These are phyloP conservation scores for Mycena metata DNA, from an alignment of 768 basidiomycete genomes.

Conservation along the genomic window DNA sequence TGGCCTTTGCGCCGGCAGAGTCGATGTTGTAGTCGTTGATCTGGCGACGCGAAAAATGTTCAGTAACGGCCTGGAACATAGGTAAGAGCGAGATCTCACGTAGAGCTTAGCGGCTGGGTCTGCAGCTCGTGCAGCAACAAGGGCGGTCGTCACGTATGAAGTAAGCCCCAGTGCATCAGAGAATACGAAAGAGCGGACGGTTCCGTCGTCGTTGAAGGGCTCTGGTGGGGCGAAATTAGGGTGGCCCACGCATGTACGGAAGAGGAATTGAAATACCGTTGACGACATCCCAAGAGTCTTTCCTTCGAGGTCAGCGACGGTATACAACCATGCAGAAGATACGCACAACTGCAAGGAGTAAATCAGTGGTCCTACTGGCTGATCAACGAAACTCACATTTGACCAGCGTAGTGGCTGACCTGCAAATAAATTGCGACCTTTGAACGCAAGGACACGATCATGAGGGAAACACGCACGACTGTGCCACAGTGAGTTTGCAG, in stretches of 20 bases:
- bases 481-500: slow-evolving; percentile 64
- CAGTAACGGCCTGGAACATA: not conserved
- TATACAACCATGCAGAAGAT: slow-evolving; percentile 41
- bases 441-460: not conserved
- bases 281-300: slow-evolving; percentile 54
- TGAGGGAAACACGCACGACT: slow-evolving; percentile 48
- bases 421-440: too few relatives aligned
- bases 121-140: slow-evolving; percentile 57
- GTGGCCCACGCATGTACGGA: not conserved
- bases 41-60: slow-evolving; percentile 17
- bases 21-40: slow-evolving; percentile 50
- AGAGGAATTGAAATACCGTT: slow-evolving; percentile 41
- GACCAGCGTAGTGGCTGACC: slow-evolving; percentile 63
- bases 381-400: slow-evolving; percentile 53
- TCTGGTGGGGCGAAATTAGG: slow-evolving; percentile 38
- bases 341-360: slow-evolving; percentile 50
- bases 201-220: slow-evolving; percentile 66
- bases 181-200: slow-evolving; percentile 59
- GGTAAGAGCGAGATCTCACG: slow-evolving; percentile 39
- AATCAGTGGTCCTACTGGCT: not conserved
- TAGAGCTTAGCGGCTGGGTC: slow-evolving; percentile 63
- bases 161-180: slow-evolving; percentile 51
- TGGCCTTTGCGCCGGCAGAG: slow-evolving; percentile 54
- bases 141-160: slow-evolving; percentile 57
- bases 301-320: not conserved